Evolutionary conservation across 192 early-diverging fungal species (phyloP).

Genomic region (Dissophora ornata): DNA sequence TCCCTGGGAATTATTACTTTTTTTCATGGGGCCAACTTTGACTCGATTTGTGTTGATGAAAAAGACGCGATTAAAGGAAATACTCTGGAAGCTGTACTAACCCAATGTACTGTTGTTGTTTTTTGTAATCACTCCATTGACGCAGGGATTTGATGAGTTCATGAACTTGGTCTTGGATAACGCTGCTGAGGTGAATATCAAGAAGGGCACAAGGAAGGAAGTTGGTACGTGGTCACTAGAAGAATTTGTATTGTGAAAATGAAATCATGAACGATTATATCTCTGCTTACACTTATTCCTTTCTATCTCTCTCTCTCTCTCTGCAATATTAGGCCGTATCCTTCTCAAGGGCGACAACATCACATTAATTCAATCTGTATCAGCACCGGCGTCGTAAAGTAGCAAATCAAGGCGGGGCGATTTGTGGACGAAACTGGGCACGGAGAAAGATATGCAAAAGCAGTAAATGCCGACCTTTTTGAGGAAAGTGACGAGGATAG

Average conservation of each 20-base stretch:
- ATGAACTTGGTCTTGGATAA: slow-evolving; percentile 96
- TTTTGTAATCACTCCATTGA: too few relatives aligned
- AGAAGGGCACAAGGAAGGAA: slow-evolving; percentile 78
- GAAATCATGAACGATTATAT: too few relatives aligned
- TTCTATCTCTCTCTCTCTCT: background rate
- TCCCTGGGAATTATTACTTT: too few relatives aligned
- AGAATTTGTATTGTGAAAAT: too few relatives aligned
- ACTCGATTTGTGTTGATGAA: too few relatives aligned
- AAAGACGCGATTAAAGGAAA: too few relatives aligned
- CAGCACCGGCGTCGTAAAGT: slow-evolving; percentile 36
- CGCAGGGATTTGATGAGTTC: slow-evolving; percentile 97
- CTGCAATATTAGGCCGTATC: slow-evolving; percentile 76
- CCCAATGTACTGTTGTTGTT: background rate
- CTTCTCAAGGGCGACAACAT: slow-evolving; percentile 99
- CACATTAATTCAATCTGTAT: slow-evolving; percentile 78
- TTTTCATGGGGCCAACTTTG: too few relatives aligned
- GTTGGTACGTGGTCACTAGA: slow-evolving; percentile 78
- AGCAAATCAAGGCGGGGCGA: background rate
- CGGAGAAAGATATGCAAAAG: background rate
- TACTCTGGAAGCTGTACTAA: too few relatives aligned
- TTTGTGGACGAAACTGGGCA: background rate
- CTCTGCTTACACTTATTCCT: background rate
- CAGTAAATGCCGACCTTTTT: too few relatives aligned
- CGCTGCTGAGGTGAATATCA: slow-evolving; percentile 84
- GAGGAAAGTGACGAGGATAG: too few relatives aligned